These are phyloP conservation scores for Pseudogymnoascus sp. DNA, from an alignment of 2,329 filamentous ascomycete species.

Conservation along the genomic window DNA sequence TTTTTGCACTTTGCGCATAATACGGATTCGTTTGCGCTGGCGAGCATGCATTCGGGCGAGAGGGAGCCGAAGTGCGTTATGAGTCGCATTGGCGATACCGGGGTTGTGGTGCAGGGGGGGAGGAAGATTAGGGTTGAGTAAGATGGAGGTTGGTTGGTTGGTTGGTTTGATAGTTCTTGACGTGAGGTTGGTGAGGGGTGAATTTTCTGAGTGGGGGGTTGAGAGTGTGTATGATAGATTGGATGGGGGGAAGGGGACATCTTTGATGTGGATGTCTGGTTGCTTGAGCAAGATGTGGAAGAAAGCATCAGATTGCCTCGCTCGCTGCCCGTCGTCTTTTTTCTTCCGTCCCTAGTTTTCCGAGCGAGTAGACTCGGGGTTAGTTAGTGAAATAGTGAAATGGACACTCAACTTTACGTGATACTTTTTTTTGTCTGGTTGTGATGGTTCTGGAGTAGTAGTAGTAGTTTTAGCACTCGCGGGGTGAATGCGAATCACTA, in stretches of 20 bases:
- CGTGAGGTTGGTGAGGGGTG: too few relatives aligned
- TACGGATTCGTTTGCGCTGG: constrained; percentile 79
- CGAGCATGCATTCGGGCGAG: constrained; percentile 80
- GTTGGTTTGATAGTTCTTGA: background rate
- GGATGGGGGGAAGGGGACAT: background rate
- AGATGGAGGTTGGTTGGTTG: background rate
- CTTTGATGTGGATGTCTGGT: background rate
- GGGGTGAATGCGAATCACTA: too few relatives aligned
- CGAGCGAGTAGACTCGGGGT: background rate
- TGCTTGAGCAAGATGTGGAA: background rate
- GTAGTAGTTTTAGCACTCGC: too few relatives aligned
- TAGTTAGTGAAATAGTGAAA: background rate
- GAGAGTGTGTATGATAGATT: background rate
- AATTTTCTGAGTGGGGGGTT: background rate
- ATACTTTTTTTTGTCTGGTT: background rate
- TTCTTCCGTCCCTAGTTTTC: background rate
- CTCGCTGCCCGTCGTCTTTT: background rate
- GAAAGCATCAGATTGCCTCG: background rate
- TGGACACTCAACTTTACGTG: background rate
- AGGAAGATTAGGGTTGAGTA: constrained; percentile 25
- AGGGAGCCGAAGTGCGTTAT: constrained; percentile 72
- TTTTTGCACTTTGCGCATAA: constrained; percentile 95
- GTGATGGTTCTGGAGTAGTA: too few relatives aligned
- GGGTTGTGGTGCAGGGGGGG: constrained; percentile 27
- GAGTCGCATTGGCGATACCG: constrained; percentile 52